phyloP scores from a whole-genome alignment of 23 red algal genomes.

The Agarophyton chilense region DNA sequence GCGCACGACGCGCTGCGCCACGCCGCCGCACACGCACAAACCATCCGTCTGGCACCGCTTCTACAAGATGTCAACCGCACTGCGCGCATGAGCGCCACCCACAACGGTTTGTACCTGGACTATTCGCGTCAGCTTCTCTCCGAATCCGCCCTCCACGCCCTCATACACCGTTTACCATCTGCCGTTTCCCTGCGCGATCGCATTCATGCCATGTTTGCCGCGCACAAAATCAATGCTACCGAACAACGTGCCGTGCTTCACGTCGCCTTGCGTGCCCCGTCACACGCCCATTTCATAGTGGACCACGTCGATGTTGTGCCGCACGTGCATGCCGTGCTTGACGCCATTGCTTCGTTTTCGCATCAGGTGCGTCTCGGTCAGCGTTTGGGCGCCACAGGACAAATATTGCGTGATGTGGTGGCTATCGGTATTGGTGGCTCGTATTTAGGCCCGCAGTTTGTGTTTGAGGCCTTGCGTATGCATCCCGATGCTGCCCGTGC shows the following conservation, averaged over 20 bases:
- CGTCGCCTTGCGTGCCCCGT: constrained; percentile 92
- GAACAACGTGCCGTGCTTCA: constrained; percentile 94
- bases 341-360: constrained; percentile 63
- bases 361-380: constrained; percentile 77
- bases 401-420: constrained; percentile 85
- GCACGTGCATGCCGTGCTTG: constrained; percentile 79
- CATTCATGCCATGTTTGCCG: constrained; percentile 85
- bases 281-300: constrained; percentile 30
- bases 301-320: constrained; percentile 69
- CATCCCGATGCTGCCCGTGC: constrained; percentile 61
- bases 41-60: constrained; percentile 46
- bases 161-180: constrained; percentile 67
- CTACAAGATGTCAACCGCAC: constrained; percentile 59
- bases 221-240: constrained; percentile 89
- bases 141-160: constrained; percentile 36
- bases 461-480: constrained; percentile 88
- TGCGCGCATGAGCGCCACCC: constrained; percentile 40
- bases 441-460: constrained; percentile 97
- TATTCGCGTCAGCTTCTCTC: constrained; percentile 90
- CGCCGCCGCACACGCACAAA: constrained; percentile 25
- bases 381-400: constrained; percentile 87
- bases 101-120: constrained; percentile 75
- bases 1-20: constrained; percentile 20
- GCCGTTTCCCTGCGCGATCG: constrained; percentile 36
- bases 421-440: constrained; percentile 96